A percentile compares a stretch with the other conserved stretches of the same genome.
Conservation (phyloP, 2,329 filamentous ascomycete genomes). For the Talaromyces sp. region DNA sequence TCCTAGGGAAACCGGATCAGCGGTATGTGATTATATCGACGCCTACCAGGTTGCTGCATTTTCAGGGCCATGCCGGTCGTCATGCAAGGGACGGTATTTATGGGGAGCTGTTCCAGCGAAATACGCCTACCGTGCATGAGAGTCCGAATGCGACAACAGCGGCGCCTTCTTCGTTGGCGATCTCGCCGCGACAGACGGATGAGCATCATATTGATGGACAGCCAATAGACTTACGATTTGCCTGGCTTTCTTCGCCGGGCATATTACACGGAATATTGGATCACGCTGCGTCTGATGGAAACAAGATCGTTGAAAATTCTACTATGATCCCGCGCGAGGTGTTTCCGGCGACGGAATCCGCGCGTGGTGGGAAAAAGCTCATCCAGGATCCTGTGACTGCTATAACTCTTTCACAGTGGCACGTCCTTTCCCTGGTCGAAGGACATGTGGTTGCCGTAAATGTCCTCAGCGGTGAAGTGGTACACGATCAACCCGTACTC, state of each 20-base stretch:
- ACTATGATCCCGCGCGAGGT: slow-evolving; percentile 73
- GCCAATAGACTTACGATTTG: slow-evolving; percentile 61
- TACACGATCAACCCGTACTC: slow-evolving; percentile 84
- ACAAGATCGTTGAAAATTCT: slow-evolving; percentile 72
- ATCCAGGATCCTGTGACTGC: slow-evolving; percentile 72
- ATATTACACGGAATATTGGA: slow-evolving; percentile 81
- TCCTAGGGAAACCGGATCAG: slow-evolving; percentile 66
- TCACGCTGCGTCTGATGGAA: slow-evolving; percentile 64
- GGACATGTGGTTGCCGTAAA: slow-evolving; percentile 81
- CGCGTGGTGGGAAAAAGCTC: slow-evolving; percentile 61
- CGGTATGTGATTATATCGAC: slow-evolving; percentile 78
- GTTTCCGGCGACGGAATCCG: slow-evolving; percentile 65
- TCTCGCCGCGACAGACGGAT: slow-evolving; percentile 71
- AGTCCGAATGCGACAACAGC: slow-evolving; percentile 58
- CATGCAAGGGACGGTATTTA: slow-evolving; percentile 79
- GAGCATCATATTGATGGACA: slow-evolving; percentile 52
- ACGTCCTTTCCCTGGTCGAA: slow-evolving; percentile 79
- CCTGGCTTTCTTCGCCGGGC: slow-evolving; percentile 85
- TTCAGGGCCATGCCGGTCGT: slow-evolving; percentile 72
- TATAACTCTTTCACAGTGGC: slow-evolving; percentile 88
- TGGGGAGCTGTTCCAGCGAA: slow-evolving; percentile 79
- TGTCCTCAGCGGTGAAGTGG: slow-evolving; percentile 75
- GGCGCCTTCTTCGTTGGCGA: slow-evolving; percentile 64
- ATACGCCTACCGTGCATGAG: slow-evolving; percentile 75
- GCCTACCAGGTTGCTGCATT: slow-evolving; percentile 72